Percentiles rank a stretch among this genome's conserved stretches.
Conservation (phyloP, 768 basidiomycete genomes). For the Tulasnella sp. region DNA sequence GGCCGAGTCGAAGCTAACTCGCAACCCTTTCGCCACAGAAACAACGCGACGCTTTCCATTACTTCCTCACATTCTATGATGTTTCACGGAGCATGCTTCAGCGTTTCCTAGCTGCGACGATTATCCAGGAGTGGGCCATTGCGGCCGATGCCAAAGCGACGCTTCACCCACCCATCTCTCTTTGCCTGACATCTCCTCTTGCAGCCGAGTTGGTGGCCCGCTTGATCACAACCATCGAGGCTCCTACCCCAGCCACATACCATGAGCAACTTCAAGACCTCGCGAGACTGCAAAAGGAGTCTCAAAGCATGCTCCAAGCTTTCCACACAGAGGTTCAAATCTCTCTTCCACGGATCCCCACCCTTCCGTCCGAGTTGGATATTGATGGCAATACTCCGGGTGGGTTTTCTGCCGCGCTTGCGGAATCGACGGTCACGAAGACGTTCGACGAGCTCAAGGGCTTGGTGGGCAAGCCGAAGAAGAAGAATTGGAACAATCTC, state of each 20-base stretch:
- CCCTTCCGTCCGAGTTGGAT: conserved; percentile 69
- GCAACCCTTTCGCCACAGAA: conserved; percentile 26
- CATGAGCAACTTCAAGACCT: conserved; percentile 85
- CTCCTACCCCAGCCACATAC: conserved; percentile 66
- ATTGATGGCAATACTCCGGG: conserved; percentile 54
- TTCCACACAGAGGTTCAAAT: conserved; percentile 86
- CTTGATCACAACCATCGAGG: conserved; percentile 66
- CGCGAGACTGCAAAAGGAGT: conserved; percentile 71
- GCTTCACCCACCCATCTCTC: conserved; percentile 21
- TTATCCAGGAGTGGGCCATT: conserved; percentile 88
- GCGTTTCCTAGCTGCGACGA: conserved; percentile 72
- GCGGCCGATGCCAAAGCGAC: conserved; percentile 32
- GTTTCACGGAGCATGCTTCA: conserved; percentile 88
- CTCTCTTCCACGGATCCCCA: conserved; percentile 67
- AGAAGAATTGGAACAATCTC: conserved; percentile 62
- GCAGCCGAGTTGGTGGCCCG: conserved; percentile 61
- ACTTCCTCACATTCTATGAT: conserved; percentile 70
- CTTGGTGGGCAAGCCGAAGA: conserved; percentile 59
- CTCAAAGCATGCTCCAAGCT: conserved; percentile 66
- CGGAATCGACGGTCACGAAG: conserved; percentile 56
- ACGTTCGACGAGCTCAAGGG: conserved; percentile 71
- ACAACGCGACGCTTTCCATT: conserved; percentile 58
- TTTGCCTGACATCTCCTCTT: conserved; percentile 51
- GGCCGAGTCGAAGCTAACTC: not conserved
- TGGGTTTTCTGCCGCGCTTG: conserved; percentile 73